Conservation (phyloP, 129 eudicot species). For the Sambucus nigra region DNA sequence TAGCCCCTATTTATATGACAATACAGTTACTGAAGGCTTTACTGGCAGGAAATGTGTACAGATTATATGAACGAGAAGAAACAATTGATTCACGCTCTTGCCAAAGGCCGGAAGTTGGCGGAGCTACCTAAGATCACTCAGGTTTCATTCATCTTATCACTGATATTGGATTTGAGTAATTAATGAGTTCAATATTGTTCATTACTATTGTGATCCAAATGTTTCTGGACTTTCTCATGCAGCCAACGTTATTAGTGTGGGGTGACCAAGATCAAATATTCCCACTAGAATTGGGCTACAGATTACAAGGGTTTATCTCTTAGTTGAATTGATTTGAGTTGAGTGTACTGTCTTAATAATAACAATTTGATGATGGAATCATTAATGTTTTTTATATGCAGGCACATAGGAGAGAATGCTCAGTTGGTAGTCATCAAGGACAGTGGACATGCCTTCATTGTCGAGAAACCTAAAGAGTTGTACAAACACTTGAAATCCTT, state of each 20-base stretch:
- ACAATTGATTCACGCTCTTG: conserved; percentile 43
- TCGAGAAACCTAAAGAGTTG: conserved; percentile 52
- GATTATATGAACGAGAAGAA: conserved; percentile 47
- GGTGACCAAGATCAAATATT: conserved; percentile 62
- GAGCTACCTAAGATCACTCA: conserved; percentile 62
- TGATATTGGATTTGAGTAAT: conserved; percentile 2
- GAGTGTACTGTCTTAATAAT: conserved; percentile 9
- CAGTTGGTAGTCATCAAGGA: conserved; percentile 39
- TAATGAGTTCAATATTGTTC: no score
- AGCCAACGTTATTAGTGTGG: conserved; percentile 64
- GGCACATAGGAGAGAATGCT: conserved; percentile 67
- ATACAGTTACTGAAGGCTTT: no score
- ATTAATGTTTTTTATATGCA: conserved; percentile 24
- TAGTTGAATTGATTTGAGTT: no score
- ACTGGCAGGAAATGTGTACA: conserved; percentile 48
- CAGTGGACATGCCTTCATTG: conserved; percentile 50
- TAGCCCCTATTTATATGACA: no score
- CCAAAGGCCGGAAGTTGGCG: conserved; percentile 46
- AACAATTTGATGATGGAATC: neutral
- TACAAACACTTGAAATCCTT: conserved; percentile 43
- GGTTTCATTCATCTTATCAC: conserved; percentile 21
- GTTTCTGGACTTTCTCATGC: conserved; percentile 13
- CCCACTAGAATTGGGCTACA: conserved; percentile 52
- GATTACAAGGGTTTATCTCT: conserved; percentile 45
- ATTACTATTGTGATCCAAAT: neutral